Conservation (phyloP, 139 green algal species). For the Closterium sp. region DNA sequence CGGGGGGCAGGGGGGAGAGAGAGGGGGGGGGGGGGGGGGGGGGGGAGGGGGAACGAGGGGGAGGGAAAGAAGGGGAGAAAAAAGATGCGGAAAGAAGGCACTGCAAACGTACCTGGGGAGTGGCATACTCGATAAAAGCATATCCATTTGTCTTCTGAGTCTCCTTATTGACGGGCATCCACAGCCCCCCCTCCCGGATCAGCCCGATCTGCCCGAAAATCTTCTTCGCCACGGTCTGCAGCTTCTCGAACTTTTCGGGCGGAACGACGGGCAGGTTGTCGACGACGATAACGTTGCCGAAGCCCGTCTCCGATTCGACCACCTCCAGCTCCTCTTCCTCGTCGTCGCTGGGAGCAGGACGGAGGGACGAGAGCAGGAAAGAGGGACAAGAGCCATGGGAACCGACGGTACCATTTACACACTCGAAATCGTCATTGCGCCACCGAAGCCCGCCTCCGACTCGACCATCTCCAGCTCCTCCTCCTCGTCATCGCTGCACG, state of each 20-base stretch:
- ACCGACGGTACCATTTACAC: not conserved
- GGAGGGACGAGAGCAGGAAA: not conserved
- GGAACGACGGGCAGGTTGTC: slow-evolving; percentile 86
- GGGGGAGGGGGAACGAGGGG: not conserved
- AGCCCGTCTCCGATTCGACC: slow-evolving; percentile 82
- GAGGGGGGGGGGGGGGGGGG: not conserved
- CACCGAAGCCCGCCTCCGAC: not conserved
- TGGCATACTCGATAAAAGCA: slow-evolving; percentile 90
- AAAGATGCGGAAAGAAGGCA: not conserved
- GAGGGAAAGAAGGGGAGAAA: not conserved
- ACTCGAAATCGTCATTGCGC: not conserved
- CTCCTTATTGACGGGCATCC: slow-evolving; percentile 79
- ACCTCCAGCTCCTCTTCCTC: slow-evolving; percentile 80
- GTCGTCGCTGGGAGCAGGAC: slow-evolving; percentile 65
- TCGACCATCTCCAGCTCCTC: not conserved
- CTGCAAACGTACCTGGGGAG: slow-evolving; percentile 45
- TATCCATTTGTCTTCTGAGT: slow-evolving; percentile 83
- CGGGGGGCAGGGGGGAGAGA: not conserved
- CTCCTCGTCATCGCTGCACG: not conserved
- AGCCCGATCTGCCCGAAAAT: slow-evolving; percentile 82
- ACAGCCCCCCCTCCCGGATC: slow-evolving; percentile 75
- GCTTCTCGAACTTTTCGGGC: slow-evolving; percentile 93
- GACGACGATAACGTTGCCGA: slow-evolving; percentile 92
- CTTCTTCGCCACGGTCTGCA: slow-evolving; percentile 82
- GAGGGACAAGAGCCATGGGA: not conserved